Conservation (phyloP, 2,329 filamentous ascomycete genomes). For the Talaromyces rugulosus region DNA sequence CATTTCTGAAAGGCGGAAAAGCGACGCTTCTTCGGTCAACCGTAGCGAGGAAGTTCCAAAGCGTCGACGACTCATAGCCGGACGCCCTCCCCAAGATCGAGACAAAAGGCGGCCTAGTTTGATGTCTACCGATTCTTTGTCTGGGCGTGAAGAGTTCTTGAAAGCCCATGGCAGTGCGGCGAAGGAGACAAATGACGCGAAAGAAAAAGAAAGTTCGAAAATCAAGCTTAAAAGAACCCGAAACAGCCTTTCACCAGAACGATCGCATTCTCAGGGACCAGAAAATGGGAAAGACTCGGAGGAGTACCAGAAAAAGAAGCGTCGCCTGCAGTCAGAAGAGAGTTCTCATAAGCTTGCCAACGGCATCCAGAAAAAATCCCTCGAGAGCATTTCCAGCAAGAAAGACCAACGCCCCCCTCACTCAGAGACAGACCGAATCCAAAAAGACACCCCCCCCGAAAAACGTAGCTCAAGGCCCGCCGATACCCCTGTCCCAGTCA, state of each 20-base stretch:
- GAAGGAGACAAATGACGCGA: constrained; percentile 11
- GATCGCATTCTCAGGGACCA: constrained; percentile 31
- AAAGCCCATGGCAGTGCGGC: constrained; percentile 19
- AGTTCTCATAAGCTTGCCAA: constrained; percentile 28
- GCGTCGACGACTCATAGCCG: constrained; percentile 38
- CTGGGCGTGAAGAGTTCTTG: constrained; percentile 33
- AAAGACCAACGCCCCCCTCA: constrained; percentile 17
- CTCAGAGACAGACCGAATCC: constrained; percentile 14
- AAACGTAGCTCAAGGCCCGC: constrained; percentile 13
- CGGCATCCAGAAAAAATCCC: constrained; percentile 25
- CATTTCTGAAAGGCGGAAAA: constrained; percentile 23
- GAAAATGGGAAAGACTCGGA: constrained; percentile 28
- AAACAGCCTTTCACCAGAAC: constrained; percentile 38
- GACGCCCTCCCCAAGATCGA: constrained; percentile 36
- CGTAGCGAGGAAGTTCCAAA: constrained; percentile 34
- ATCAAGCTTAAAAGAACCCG: constrained; percentile 38
- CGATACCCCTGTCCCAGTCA: constrained; percentile 23
- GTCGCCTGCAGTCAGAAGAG: constrained; percentile 39
- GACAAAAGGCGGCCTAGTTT: constrained; percentile 31
- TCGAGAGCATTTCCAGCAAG: constrained; percentile 11
- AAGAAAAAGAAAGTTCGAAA: constrained; percentile 3
- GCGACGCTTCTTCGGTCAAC: constrained; percentile 23
- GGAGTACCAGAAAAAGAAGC: constrained; percentile 39
- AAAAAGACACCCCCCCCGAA: constrained; percentile 13
- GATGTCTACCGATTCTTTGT: constrained; percentile 38